Evolutionary conservation across 1,139 yeast species (phyloP).

Genomic region (Kodamaea sp.): DNA sequence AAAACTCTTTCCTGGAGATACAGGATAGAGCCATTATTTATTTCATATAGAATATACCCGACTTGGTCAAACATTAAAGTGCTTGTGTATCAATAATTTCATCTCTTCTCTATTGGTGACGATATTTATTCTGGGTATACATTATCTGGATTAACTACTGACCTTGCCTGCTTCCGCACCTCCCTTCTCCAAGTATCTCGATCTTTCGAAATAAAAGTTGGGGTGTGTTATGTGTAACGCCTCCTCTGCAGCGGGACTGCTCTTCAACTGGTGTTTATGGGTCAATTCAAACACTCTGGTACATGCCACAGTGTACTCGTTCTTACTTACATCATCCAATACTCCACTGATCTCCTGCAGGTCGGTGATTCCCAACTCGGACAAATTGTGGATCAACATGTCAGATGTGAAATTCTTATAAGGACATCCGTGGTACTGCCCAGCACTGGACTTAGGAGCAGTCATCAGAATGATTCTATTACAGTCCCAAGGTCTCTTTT

Average conservation of each 20-base stretch:
- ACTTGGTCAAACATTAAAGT: neutral
- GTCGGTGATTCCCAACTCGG: conserved; percentile 70
- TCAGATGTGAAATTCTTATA: conserved; percentile 74
- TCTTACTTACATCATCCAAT: conserved; percentile 61
- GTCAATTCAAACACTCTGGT: conserved; percentile 84
- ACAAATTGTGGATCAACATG: conserved; percentile 54
- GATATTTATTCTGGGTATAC: no score
- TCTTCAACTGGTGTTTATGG: conserved; percentile 52
- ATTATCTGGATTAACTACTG: no score
- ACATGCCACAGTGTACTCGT: conserved; percentile 83
- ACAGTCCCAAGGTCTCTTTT: conserved; percentile 87
- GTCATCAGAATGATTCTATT: conserved; percentile 58
- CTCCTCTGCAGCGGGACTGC: conserved; percentile 35
- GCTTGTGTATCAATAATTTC: no score
- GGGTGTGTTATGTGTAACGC: conserved; percentile 75
- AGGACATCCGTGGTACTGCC: conserved; percentile 91
- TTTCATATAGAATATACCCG: neutral
- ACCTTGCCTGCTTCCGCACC: conserved; percentile 2
- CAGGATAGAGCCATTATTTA: conserved; percentile 2
- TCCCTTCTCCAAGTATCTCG: conserved; percentile 45
- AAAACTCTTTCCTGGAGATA: no score
- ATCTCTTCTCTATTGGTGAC: no score
- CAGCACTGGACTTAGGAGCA: conserved; percentile 69
- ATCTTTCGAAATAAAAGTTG: conserved; percentile 80
- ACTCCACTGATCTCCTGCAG: conserved; percentile 62